Percentiles rank a stretch among this genome's conserved stretches.
Conservation (phyloP, 2,329 filamentous ascomycete species). For the Geosmithia flava region DNA sequence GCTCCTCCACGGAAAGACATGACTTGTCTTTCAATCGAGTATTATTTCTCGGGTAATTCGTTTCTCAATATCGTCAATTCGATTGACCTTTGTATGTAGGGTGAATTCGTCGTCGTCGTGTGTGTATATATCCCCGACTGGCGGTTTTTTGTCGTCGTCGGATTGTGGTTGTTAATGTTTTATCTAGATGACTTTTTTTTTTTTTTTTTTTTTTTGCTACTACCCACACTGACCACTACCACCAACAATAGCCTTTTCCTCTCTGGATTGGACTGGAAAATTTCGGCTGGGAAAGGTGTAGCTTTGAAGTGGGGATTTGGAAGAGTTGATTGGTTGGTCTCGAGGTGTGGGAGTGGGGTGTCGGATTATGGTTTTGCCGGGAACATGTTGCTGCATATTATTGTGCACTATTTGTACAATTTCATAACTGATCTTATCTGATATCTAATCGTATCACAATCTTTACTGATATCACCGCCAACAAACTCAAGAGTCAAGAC, state of each 20-base stretch:
- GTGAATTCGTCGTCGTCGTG: too few species aligned
- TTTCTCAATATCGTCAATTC: not conserved
- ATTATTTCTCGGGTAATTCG: too few species aligned
- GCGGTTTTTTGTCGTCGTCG: not conserved
- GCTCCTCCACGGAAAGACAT: slow-evolving; percentile 27
- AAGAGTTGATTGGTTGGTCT: not conserved
- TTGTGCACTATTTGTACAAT: too few species aligned
- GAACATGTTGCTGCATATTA: too few species aligned
- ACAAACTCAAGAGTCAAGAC: too few species aligned
- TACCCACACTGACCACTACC: too few species aligned
- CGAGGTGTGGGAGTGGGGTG: not conserved
- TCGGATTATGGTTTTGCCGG: not conserved
- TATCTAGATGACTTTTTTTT: slow-evolving; percentile 1
- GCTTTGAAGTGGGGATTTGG: not conserved
- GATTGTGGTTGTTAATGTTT: not conserved
- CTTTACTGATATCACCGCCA: too few species aligned
- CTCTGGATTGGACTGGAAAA: slow-evolving; percentile 5
- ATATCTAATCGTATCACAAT: too few species aligned
- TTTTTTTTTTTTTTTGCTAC: slow-evolving; percentile 1
- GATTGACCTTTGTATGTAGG: not conserved
- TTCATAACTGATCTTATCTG: too few species aligned
- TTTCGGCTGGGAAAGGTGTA: not conserved
- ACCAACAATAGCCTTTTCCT: too few species aligned
- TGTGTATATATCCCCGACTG: too few species aligned
- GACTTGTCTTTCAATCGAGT: not conserved